phyloP scores from a whole-genome alignment of 371 early-diverging fungal genomes.

The Chytridium lagenaria region DNA sequence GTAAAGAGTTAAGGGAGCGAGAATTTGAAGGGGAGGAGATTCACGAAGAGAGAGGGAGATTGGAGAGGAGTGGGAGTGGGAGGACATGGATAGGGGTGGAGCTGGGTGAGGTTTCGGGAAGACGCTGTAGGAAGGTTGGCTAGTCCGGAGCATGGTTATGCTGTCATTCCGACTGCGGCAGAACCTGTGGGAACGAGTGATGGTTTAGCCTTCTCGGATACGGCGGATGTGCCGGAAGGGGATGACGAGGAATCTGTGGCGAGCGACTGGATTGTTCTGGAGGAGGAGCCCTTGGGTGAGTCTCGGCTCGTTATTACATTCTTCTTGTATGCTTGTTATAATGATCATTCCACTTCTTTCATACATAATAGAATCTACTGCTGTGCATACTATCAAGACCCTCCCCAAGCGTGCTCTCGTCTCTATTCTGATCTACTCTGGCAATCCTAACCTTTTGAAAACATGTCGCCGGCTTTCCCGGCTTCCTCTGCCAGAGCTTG shows the following conservation, averaged over 20 bases:
- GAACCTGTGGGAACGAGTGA: not conserved
- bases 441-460: conserved; percentile 30
- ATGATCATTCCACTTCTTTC: not conserved
- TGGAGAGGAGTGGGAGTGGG: conserved; percentile 5
- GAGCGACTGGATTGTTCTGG: conserved; percentile 33
- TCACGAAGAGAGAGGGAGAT: not conserved
- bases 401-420: conserved; percentile 31
- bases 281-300: conserved; percentile 7
- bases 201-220: conserved; percentile 10
- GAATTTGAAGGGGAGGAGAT: not conserved
- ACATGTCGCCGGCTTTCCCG: conserved; percentile 25
- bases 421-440: conserved; percentile 26
- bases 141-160: too few species aligned
- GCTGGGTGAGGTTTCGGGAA: not conserved
- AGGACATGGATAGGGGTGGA: not conserved
- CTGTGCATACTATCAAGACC: conserved; percentile 6
- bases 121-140: too few species aligned
- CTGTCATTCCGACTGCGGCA: too few species aligned
- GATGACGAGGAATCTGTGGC: conserved; percentile 22
- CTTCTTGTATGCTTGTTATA: too few species aligned
- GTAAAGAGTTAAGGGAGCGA: not conserved
- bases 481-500: conserved; percentile 30
- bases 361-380: not conserved
- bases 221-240: conserved; percentile 11
- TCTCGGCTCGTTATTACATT: too few species aligned